These are phyloP conservation scores for Trypanosoma congolense DNA, from an alignment of 208 protist genomes.

Conservation along the genomic window DNA sequence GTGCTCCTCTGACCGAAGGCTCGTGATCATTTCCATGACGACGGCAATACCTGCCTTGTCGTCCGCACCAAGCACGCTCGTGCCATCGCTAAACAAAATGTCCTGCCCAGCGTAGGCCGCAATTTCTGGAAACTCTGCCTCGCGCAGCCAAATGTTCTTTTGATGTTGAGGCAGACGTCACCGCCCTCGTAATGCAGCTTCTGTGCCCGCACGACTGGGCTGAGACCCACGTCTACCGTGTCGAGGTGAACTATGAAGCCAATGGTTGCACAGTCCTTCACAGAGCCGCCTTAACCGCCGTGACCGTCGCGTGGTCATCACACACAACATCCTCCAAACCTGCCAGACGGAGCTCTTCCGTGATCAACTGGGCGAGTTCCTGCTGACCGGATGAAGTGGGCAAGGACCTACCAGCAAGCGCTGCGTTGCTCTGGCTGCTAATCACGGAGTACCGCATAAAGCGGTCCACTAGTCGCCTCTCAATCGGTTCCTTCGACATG, in stretches of 20 bases:
- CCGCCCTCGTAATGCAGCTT: slow-evolving; percentile 62
- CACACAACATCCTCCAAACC: slow-evolving; percentile 45
- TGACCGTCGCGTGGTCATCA: slow-evolving; percentile 73
- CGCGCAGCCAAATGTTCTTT: slow-evolving; percentile 59
- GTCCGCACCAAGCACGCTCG: slow-evolving; percentile 82
- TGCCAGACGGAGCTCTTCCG: slow-evolving; percentile 48
- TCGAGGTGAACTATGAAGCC: slow-evolving; percentile 86
- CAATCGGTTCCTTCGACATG: slow-evolving; percentile 32
- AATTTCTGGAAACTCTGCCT: slow-evolving; percentile 67
- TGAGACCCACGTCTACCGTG: slow-evolving; percentile 74
- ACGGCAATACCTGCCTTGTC: slow-evolving; percentile 77
- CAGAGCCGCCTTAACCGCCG: slow-evolving; percentile 65
- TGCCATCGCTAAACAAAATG: slow-evolving; percentile 84
- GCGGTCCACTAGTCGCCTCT: slow-evolving; percentile 49
- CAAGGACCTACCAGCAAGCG: slow-evolving; percentile 50
- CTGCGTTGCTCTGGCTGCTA: slow-evolving; percentile 56
- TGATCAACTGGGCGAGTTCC: slow-evolving; percentile 72
- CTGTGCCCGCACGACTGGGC: slow-evolving; percentile 65
- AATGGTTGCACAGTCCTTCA: slow-evolving; percentile 50
- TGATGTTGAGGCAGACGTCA: slow-evolving; percentile 75
- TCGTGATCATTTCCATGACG: slow-evolving; percentile 78
- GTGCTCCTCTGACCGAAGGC: slow-evolving; percentile 43
- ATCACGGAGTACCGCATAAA: slow-evolving; percentile 83
- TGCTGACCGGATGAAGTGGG: slow-evolving; percentile 78
- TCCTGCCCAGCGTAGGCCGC: slow-evolving; percentile 67